Conservation (phyloP, 495 filamentous ascomycete species). For the Lepraria neglecta region DNA sequence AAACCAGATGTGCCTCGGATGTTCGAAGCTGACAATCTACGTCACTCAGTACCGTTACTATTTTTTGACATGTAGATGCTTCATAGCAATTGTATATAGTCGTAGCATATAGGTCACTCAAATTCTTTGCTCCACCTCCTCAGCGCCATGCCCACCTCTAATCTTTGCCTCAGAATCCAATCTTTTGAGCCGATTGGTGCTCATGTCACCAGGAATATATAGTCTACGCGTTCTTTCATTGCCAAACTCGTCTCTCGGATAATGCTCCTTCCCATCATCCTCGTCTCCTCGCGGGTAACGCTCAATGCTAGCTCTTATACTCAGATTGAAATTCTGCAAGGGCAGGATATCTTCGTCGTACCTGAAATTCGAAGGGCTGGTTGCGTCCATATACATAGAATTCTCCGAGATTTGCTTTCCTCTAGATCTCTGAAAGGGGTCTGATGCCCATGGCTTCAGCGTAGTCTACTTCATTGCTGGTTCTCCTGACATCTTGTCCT, state of each 20-base stretch:
- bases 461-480: neutral
- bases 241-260: neutral
- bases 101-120: neutral
- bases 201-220: conserved; percentile 17
- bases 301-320: conserved; percentile 11
- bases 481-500: neutral
- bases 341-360: neutral
- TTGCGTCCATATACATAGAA: neutral
- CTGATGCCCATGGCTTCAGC: conserved; percentile 2
- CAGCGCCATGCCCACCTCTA: neutral
- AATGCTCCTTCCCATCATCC: neutral
- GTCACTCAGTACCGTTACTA: no score
- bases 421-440: neutral
- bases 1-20: neutral
- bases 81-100: no score
- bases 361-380: neutral
- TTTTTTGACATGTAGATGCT: no score
- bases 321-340: neutral
- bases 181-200: conserved; percentile 5
- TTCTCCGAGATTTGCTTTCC: neutral
- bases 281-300: conserved; percentile 2
- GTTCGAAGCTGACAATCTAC: no score
- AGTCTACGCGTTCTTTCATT: conserved; percentile 13
- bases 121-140: conserved; percentile 4
- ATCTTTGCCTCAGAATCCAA: conserved; percentile 10